A percentile compares a stretch with the other conserved stretches of the same genome.
Evolutionary conservation across 2,329 filamentous ascomycete genomes (phyloP).

Genomic region (Neofusicoccum umdonicola): DNA sequence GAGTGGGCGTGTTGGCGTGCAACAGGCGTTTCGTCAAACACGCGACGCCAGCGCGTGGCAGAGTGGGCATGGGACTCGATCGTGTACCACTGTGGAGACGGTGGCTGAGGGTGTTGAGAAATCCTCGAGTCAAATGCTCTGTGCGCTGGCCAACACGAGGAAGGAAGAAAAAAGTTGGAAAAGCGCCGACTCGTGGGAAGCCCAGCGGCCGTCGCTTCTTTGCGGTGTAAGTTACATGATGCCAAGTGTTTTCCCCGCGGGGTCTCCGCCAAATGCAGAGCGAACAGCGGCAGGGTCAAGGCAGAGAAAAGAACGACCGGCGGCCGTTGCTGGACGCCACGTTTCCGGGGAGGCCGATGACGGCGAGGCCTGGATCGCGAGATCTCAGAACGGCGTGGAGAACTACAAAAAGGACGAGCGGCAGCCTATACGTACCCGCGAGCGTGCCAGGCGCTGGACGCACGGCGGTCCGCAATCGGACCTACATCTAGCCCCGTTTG

Average conservation of each 20-base stretch:
- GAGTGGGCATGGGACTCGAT: background rate
- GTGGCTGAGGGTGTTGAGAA: background rate
- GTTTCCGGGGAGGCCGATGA: background rate
- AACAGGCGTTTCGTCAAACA: background rate
- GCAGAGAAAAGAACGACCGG: background rate
- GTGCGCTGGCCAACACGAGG: background rate
- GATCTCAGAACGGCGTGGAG: background rate
- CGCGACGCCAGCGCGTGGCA: background rate
- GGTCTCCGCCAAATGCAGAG: constrained; percentile 7
- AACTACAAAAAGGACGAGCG: background rate
- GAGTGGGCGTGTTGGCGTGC: background rate
- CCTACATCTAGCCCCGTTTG: constrained; percentile 5
- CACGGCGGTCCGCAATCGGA: background rate
- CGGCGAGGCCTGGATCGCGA: background rate
- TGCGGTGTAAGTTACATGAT: background rate
- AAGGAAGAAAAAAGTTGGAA: background rate
- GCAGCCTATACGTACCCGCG: background rate
- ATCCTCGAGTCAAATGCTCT: background rate
- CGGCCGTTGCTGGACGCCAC: background rate
- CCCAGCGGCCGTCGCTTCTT: background rate
- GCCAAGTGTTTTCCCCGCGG: constrained; percentile 13
- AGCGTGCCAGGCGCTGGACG: too few species aligned
- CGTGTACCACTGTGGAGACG: background rate
- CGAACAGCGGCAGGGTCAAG: background rate
- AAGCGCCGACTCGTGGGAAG: constrained; percentile 3